Percentiles rank a stretch among this genome's conserved stretches.
These are phyloP conservation scores for Heliosperma pusillum DNA, from an alignment of 148 eudicot genomes.

Conservation along the genomic window DNA sequence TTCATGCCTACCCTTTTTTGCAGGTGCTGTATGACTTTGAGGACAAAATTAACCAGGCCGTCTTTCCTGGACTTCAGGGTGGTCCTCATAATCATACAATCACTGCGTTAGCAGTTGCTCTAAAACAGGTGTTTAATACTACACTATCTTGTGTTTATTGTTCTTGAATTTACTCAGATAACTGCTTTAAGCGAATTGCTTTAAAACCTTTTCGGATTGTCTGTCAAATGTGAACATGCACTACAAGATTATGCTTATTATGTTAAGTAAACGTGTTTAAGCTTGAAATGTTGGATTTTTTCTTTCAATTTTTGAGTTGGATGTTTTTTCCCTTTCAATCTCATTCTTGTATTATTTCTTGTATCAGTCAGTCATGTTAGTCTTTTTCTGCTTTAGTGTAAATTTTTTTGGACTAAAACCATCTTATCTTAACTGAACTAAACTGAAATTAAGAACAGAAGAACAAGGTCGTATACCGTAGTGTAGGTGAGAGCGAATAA, in stretches of 20 bases:
- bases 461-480: not conserved
- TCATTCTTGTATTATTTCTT: not conserved
- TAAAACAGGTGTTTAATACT: slow-evolving; percentile 67
- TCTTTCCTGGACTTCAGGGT: slow-evolving; percentile 98
- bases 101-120: slow-evolving; percentile 89
- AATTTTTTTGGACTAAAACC: too few relatives aligned
- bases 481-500: not conserved
- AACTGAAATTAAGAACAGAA: too few relatives aligned
- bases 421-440: too few relatives aligned
- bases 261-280: not conserved
- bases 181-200: not conserved
- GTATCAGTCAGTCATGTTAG: not conserved
- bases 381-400: not conserved
- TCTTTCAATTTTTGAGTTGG: not conserved
- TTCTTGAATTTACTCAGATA: not conserved
- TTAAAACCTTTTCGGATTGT: not conserved
- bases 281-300: not conserved
- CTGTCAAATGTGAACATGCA: not conserved
- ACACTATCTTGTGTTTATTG: not conserved
- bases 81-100: slow-evolving; percentile 99
- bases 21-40: slow-evolving; percentile 93
- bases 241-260: not conserved
- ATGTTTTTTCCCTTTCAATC: not conserved
- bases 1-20: slow-evolving; percentile 15
- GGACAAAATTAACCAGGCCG: slow-evolving; percentile 95